A percentile compares a stretch with the other conserved stretches of the same genome.
phyloP scores from a whole-genome alignment of 2,329 filamentous ascomycete genomes.

The Hymenoscyphus linearis region DNA sequence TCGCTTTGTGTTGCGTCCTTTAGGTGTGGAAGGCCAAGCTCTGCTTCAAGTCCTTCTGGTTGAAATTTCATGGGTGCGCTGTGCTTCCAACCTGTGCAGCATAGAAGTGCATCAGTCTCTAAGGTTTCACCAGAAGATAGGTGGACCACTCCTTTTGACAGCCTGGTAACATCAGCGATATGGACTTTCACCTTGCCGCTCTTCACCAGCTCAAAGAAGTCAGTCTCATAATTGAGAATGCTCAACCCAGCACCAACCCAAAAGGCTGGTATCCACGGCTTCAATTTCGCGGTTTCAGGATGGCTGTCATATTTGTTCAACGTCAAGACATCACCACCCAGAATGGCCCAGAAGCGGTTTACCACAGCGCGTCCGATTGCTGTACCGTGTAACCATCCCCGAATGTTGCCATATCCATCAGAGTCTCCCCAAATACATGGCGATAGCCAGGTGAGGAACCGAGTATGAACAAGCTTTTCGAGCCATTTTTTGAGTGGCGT shows the following conservation, averaged over 20 bases:
- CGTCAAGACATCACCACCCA: conserved; percentile 50
- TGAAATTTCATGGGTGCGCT: conserved; percentile 48
- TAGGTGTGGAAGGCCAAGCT: conserved; percentile 45
- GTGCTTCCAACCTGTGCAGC: conserved; percentile 55
- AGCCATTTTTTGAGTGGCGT: conserved; percentile 64
- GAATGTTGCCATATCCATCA: conserved; percentile 52
- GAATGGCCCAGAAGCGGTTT: conserved; percentile 51
- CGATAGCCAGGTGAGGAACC: conserved; percentile 67
- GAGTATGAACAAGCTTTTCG: conserved; percentile 61
- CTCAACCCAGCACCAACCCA: conserved; percentile 51
- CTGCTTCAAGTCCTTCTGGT: conserved; percentile 40
- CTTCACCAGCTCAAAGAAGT: conserved; percentile 52
- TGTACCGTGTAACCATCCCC: conserved; percentile 53
- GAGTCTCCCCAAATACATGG: conserved; percentile 67
- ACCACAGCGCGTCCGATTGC: conserved; percentile 50
- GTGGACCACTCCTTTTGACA: conserved; percentile 43
- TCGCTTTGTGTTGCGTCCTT: conserved; percentile 27
- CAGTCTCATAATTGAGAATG: conserved; percentile 55
- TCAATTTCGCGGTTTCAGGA: conserved; percentile 47
- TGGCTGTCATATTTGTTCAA: conserved; percentile 49
- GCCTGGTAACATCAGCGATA: conserved; percentile 44
- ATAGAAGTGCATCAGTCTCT: conserved; percentile 47
- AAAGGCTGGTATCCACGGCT: conserved; percentile 46
- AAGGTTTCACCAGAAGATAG: conserved; percentile 45
- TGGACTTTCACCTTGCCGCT: conserved; percentile 48